A percentile compares a stretch with the other conserved stretches of the same genome.
phyloP scores from a whole-genome alignment of 1,284 basidiomycete species.

The Naganishia sp. region DNA sequence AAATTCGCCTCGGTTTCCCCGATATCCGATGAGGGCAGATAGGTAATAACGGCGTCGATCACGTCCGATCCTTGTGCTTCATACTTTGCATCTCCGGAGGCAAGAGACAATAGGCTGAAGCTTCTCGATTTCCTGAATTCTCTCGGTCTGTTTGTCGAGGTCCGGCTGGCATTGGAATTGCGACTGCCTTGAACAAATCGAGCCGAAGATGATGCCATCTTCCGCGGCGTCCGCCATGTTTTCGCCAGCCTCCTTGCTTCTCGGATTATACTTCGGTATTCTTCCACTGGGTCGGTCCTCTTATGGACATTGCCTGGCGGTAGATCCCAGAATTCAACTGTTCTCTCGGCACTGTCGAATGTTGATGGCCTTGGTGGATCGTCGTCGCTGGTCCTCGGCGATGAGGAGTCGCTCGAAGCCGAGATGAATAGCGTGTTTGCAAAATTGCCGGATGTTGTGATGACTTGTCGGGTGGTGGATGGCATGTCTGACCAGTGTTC shows the following conservation, averaged over 20 bases:
- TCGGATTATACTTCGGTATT: conserved; percentile 1
- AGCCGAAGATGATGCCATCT: background rate
- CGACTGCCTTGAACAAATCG: background rate
- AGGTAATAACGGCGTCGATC: conserved; percentile 19
- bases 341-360: background rate
- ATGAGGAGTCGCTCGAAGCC: background rate
- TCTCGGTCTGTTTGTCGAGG: background rate
- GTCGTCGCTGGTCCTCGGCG: background rate
- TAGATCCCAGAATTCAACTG: conserved; percentile 6
- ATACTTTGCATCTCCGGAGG: background rate
- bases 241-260: conserved; percentile 4
- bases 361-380: background rate
- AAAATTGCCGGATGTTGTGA: conserved; percentile 15
- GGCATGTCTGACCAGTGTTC: conserved; percentile 9
- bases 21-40: background rate
- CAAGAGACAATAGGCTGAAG: conserved; percentile 13
- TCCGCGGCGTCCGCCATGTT: background rate
- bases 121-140: conserved; percentile 4
- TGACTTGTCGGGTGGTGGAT: background rate
- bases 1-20: background rate
- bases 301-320: background rate
- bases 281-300: background rate
- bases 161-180: background rate
- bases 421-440: conserved; percentile 14
- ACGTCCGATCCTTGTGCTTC: background rate